Base-by-base conservation (phyloP, 345 rosid genomes). In the Pistacia vera region DNA sequence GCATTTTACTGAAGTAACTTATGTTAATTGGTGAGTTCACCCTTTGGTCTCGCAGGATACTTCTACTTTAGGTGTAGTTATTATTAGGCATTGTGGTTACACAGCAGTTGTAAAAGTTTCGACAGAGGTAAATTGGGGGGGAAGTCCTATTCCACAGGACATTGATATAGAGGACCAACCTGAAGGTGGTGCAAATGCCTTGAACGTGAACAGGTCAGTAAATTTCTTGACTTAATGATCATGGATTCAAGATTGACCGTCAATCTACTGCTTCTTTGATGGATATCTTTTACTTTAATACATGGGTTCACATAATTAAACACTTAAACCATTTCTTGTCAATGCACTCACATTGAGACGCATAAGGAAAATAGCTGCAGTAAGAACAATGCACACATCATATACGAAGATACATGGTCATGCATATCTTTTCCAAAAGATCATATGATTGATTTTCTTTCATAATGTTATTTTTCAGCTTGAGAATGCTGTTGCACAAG, bases 181-280 rank as follows among this genome's bases (percentile, higher is more conserved):
- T 18, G 98, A 93, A 80, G 98, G 98, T 77, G 99, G 99, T 44
- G 96, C 95, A 75, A 92, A 91, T 77, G 85, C 98, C 68, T 87
- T 95, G 78, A 95, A 92, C 76, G 89, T 92, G 74, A 93, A 95
- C 80, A 95, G 99, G 99, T 90, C 49, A 66, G 85, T 60, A 63
- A 51, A 64, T 78, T 55, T 57, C 28, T 48, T 61, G 51, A 57
- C 63, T 17, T 22, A 35, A 48, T 77, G 73, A 66, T 77, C 52
- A 28, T 48, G 59, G 52, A 36, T 33, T 18, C 30, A 59, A 38
- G 69, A 36, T 78, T 20, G 33, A n/a, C 72, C 38, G 10, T 38
- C 5, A 46, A n/a, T 46, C 16, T 33, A 33, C 36, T 41, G 30
- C 30, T 68, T 33, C 16, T 66, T 38, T 64, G 65, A 56, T 69